A percentile compares a stretch with the other conserved stretches of the same genome.
phyloP scores from a whole-genome alignment of 1,284 basidiomycete genomes.

The Phellopilus nigrolimitatus region DNA sequence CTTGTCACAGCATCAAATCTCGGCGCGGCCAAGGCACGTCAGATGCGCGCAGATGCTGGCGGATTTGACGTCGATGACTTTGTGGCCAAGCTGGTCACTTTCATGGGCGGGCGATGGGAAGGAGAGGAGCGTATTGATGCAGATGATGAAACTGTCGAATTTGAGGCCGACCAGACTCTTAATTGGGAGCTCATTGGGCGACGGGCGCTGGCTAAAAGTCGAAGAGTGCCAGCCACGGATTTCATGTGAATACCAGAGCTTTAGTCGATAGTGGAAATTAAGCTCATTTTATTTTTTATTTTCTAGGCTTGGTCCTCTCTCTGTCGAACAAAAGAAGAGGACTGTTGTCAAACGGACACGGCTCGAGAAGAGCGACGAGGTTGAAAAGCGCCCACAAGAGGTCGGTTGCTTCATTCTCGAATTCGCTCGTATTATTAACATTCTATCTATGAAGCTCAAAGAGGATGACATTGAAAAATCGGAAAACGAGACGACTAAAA shows the following conservation, averaged over 20 bases:
- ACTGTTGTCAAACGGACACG: slow-evolving; percentile 53
- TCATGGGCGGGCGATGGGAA: slow-evolving; percentile 61
- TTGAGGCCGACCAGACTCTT: slow-evolving; percentile 37
- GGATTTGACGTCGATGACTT: slow-evolving; percentile 85
- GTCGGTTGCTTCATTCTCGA: slow-evolving; percentile 14
- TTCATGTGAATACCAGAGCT: slow-evolving; percentile 62
- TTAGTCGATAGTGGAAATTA: background rate
- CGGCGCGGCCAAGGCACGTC: slow-evolving; percentile 73
- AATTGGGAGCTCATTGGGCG: slow-evolving; percentile 75
- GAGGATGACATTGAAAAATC: slow-evolving; percentile 75
- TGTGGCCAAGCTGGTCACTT: slow-evolving; percentile 61
- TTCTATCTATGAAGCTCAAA: slow-evolving; percentile 34
- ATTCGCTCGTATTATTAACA: background rate
- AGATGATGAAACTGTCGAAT: slow-evolving; percentile 39
- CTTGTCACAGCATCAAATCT: slow-evolving; percentile 65
- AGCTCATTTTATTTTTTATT: background rate
- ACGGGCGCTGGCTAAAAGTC: slow-evolving; percentile 68
- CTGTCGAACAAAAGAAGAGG: slow-evolving; percentile 72
- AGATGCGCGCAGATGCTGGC: slow-evolving; percentile 78
- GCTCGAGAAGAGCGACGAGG: slow-evolving; percentile 68
- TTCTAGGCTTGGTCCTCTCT: slow-evolving; percentile 73
- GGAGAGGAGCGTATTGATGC: slow-evolving; percentile 37
- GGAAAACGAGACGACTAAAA: slow-evolving; percentile 79
- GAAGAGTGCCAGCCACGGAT: slow-evolving; percentile 65
- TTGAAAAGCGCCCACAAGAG: slow-evolving; percentile 66